Base-by-base conservation (phyloP, 179 eudicot genomes). In the Carnegiea gigantea region DNA sequence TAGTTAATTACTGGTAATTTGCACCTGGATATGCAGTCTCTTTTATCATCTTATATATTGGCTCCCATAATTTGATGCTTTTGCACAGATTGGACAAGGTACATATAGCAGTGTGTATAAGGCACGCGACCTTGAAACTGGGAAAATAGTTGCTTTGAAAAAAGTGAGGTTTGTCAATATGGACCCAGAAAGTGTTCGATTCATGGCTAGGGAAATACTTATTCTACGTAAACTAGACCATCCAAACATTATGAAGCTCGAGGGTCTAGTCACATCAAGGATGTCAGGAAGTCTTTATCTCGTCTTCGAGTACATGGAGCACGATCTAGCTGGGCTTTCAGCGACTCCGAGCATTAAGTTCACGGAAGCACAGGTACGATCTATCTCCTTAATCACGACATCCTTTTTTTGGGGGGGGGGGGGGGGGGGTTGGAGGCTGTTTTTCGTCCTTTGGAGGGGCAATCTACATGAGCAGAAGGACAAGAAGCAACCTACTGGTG, bases 281-380 rank as follows among this genome's bases (percentile, higher is more conserved):
- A 81, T 87, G 85, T 88, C 91, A 18, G 82, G 88, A 48, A 88
- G 88, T 59, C 81, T 90, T 83, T 88, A 90, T 84, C 91, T 90
- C 4, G 89, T 90, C 2, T 88, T 90, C 68, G 91, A 90, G 74
- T 88, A 90, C 83, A 90, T 90, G 92, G 92, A 90, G 77, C 92
- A 90, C 72, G 92, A 88, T 88, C 89, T 90, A 53, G 85, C 92
- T 74, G 92, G 92, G 3, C 90, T 90, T 71, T 76, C 83, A 74
- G 87, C 88, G 40, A 83, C 85, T 33, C 86, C 92, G 13, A 83
- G 86, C 48, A 70, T 76, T 60, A 87, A 85, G 79, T 88, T 90
- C 85, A 88, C 91, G 1, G 90, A 90, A 81, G 54, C 90, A 74
- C 92, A 90, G 92, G 92, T 90, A 85, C 30, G 3, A 17, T 73